phyloP scores from a whole-genome alignment of 2,329 filamentous ascomycete species.

The Chrysoporthe deuterocubensis region DNA sequence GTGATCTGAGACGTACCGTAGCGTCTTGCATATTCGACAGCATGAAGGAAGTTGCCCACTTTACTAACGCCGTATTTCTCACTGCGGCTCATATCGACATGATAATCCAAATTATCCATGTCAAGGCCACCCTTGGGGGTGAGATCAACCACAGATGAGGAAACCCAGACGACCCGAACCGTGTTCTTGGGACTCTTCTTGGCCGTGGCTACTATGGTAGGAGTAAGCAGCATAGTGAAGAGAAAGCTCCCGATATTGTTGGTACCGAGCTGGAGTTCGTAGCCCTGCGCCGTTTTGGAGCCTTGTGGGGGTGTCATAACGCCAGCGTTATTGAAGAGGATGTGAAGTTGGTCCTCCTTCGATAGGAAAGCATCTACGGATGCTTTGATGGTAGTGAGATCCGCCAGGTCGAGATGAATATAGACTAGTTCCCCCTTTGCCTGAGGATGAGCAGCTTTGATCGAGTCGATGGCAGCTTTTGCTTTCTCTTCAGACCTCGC shows the following conservation, averaged over 20 bases:
- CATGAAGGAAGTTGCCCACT: constrained; percentile 14
- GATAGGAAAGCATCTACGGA: constrained; percentile 34
- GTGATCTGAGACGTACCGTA: background rate
- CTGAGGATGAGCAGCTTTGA: constrained; percentile 32
- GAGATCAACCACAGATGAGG: background rate
- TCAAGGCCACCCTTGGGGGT: background rate
- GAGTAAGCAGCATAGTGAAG: constrained; percentile 14
- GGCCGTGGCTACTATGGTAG: constrained; percentile 3
- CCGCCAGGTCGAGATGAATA: constrained; percentile 41
- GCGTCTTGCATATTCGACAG: constrained; percentile 13
- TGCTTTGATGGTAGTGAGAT: constrained; percentile 32
- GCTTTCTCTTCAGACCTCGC: constrained; percentile 45
- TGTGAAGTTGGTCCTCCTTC: constrained; percentile 36
- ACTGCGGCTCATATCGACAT: background rate
- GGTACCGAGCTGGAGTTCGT: constrained; percentile 17
- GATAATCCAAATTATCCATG: constrained; percentile 14
- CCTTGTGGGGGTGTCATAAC: constrained; percentile 37
- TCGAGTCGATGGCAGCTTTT: constrained; percentile 41
- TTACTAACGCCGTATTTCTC: constrained; percentile 24
- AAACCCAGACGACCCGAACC: constrained; percentile 21
- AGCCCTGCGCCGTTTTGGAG: constrained; percentile 32
- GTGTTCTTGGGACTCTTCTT: background rate
- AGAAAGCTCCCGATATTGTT: constrained; percentile 16
- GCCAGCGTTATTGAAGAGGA: constrained; percentile 41
- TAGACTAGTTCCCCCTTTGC: constrained; percentile 43